These are phyloP conservation scores for Sarcodon sp. DNA, from an alignment of 768 basidiomycete species.

Conservation along the genomic window DNA sequence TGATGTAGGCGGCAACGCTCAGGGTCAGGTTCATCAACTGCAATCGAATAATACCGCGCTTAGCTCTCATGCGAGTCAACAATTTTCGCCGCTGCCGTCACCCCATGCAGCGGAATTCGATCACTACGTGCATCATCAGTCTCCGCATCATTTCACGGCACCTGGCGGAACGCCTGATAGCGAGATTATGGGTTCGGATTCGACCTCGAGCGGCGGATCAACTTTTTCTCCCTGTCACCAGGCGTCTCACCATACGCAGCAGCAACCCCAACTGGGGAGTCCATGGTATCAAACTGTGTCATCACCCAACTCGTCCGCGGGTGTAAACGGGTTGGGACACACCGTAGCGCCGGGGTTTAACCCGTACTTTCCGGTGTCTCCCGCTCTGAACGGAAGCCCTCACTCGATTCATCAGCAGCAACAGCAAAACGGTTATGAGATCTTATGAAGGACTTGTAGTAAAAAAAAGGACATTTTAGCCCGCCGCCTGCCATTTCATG, in stretches of 20 bases:
- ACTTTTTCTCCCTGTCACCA: slow-evolving; percentile 23
- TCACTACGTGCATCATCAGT: not conserved
- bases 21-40: slow-evolving; percentile 10
- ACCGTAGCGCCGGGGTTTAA: slow-evolving; percentile 42
- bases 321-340: not conserved
- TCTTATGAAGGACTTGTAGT: not conserved
- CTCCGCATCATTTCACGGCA: not conserved
- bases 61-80: not conserved
- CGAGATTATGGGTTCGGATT: slow-evolving; percentile 38
- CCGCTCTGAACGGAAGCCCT: slow-evolving; percentile 14
- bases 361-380: slow-evolving; percentile 51
- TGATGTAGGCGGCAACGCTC: slow-evolving; percentile 4
- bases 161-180: slow-evolving; percentile 27
- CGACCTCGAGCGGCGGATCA: slow-evolving; percentile 26
- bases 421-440: not conserved
- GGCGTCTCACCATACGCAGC: slow-evolving; percentile 19
- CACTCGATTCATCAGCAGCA: not conserved
- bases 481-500: not conserved
- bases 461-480: not conserved
- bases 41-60: not conserved
- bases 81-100: not conserved
- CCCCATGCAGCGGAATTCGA: not conserved
- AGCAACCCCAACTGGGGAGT: slow-evolving; percentile 41
- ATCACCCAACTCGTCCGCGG: not conserved
- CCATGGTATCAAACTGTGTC: not conserved